A percentile compares a stretch with the other conserved stretches of the same genome.
phyloP scores from a whole-genome alignment of 345 rosid genomes.

The Viola odorata region DNA sequence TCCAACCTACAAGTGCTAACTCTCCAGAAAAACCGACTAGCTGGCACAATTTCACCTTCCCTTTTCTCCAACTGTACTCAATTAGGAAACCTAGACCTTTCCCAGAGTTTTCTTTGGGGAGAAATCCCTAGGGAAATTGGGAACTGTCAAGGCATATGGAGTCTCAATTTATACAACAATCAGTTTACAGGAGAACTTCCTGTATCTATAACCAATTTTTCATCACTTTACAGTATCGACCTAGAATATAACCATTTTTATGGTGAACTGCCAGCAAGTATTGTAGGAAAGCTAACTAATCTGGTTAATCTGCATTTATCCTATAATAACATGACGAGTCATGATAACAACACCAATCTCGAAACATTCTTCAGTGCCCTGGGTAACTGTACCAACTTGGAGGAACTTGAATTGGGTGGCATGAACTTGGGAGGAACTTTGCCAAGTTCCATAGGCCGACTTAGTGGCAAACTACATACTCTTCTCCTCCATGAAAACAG shows the following conservation, averaged over 20 bases:
- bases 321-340: slow-evolving; percentile 38
- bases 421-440: slow-evolving; percentile 48
- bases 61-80: slow-evolving; percentile 44
- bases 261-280: slow-evolving; percentile 40
- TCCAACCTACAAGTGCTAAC: slow-evolving; percentile 21
- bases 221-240: slow-evolving; percentile 25
- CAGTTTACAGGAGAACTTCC: slow-evolving; percentile 38
- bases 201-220: slow-evolving; percentile 31
- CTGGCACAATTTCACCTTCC: slow-evolving; percentile 33
- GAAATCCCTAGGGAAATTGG: slow-evolving; percentile 47
- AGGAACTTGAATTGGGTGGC: slow-evolving; percentile 46
- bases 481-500: slow-evolving; percentile 37
- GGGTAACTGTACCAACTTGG: slow-evolving; percentile 32
- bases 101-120: slow-evolving; percentile 35
- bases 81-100: slow-evolving; percentile 37
- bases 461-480: slow-evolving; percentile 7
- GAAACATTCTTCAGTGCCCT: slow-evolving; percentile 39
- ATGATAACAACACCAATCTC: slow-evolving; percentile 40
- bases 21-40: slow-evolving; percentile 23
- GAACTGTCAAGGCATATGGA: slow-evolving; percentile 27
- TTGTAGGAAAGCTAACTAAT: slow-evolving; percentile 21
- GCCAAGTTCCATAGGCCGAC: slow-evolving; percentile 32
- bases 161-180: slow-evolving; percentile 36
- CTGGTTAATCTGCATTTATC: slow-evolving; percentile 38
- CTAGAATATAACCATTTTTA: slow-evolving; percentile 38